Evolutionary conservation across 495 filamentous ascomycete genomes (phyloP).

Genomic region (Penicillium odoratum): DNA sequence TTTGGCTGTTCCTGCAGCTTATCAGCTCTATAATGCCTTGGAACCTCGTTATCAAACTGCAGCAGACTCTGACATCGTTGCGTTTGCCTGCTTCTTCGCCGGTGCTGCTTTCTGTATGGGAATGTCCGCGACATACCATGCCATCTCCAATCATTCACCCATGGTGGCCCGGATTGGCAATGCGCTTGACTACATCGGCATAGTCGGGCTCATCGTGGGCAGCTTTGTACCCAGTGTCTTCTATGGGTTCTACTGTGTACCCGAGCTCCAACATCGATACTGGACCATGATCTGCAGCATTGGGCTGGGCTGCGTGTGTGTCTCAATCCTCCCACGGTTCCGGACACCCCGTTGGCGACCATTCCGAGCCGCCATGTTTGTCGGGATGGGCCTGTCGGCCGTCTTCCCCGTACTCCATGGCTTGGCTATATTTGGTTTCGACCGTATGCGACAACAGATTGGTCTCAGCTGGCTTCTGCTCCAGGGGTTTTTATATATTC

Average conservation of each 20-base stretch:
- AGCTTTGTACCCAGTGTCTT: constrained; percentile 84
- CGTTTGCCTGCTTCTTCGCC: constrained; percentile 75
- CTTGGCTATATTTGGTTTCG: constrained; percentile 57
- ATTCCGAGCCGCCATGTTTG: constrained; percentile 89
- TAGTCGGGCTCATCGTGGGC: constrained; percentile 84
- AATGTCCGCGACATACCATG: constrained; percentile 81
- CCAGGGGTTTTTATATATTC: constrained; percentile 81
- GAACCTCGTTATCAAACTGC: constrained; percentile 68
- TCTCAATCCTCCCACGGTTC: constrained; percentile 77
- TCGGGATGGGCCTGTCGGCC: constrained; percentile 81
- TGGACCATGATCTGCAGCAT: constrained; percentile 78
- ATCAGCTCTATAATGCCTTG: constrained; percentile 50
- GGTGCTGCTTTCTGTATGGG: constrained; percentile 76
- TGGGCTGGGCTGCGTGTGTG: constrained; percentile 69
- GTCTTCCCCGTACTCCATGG: constrained; percentile 80
- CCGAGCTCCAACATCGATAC: constrained; percentile 63
- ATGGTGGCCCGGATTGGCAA: constrained; percentile 62
- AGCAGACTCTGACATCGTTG: constrained; percentile 62
- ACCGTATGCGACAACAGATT: constrained; percentile 65
- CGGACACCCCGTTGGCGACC: constrained; percentile 79
- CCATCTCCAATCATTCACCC: constrained; percentile 66
- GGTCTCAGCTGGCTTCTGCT: constrained; percentile 78
- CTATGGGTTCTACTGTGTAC: constrained; percentile 78
- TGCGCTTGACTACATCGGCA: constrained; percentile 86
- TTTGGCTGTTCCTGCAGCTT: constrained; percentile 38